These are phyloP conservation scores for Erythrobasidium hasegawianum DNA, from an alignment of 1,284 basidiomycete genomes.

Conservation along the genomic window DNA sequence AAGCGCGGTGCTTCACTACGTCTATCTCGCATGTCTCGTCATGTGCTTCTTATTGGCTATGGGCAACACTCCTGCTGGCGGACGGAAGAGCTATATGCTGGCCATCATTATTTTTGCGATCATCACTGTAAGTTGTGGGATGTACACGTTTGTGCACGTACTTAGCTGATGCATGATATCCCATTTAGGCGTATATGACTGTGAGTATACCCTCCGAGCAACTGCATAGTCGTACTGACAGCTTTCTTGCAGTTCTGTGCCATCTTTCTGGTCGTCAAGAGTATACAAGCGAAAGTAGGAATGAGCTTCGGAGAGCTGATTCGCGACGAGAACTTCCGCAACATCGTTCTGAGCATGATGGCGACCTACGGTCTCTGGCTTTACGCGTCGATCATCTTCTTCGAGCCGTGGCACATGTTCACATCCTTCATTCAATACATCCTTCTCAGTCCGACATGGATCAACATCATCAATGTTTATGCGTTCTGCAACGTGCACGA, in stretches of 20 bases:
- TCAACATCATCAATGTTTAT: constrained; percentile 82
- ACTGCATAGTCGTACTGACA: neutral
- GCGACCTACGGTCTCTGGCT: constrained; percentile 84
- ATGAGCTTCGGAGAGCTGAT: neutral
- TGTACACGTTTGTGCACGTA: too few species aligned
- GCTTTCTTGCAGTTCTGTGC: constrained; percentile 60
- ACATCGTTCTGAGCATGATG: constrained; percentile 77
- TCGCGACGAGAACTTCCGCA: constrained; percentile 62
- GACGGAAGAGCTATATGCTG: constrained; percentile 73
- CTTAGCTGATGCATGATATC: too few species aligned
- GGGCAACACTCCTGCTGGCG: constrained; percentile 86
- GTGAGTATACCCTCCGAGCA: neutral
- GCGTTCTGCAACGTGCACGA: constrained; percentile 51
- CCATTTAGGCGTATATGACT: neutral
- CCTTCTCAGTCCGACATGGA: constrained; percentile 86
- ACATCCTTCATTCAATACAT: constrained; percentile 93
- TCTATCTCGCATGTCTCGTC: constrained; percentile 79
- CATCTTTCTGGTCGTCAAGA: constrained; percentile 73
- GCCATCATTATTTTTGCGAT: constrained; percentile 78
- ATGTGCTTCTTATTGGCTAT: constrained; percentile 86
- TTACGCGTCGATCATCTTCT: constrained; percentile 69
- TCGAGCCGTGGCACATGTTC: constrained; percentile 63
- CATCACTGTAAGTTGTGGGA: constrained; percentile 82
- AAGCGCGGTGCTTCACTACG: constrained; percentile 76
- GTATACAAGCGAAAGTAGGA: constrained; percentile 51